Percentiles rank a stretch among this genome's conserved stretches.
These are phyloP conservation scores for Akanthomyces dipterigenus DNA, from an alignment of 2,329 filamentous ascomycete genomes.

Conservation along the genomic window DNA sequence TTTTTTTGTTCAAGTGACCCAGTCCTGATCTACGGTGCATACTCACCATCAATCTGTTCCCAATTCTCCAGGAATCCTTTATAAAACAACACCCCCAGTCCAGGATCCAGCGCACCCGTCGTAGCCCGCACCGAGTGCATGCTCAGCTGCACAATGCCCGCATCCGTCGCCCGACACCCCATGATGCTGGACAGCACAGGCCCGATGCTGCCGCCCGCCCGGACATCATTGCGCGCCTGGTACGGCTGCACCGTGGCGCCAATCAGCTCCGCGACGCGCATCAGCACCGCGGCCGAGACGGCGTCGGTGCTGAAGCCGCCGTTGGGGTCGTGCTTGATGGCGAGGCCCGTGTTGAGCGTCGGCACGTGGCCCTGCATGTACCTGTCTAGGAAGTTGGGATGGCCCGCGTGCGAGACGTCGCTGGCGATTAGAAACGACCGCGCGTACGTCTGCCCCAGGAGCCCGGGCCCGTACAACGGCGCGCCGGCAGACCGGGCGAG, in stretches of 20 bases:
- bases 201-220: slow-evolving; percentile 87
- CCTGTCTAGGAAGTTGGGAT: slow-evolving; percentile 81
- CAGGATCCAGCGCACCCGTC: slow-evolving; percentile 78
- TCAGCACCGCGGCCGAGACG: slow-evolving; percentile 73
- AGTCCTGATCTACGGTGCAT: slow-evolving; percentile 34
- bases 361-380: slow-evolving; percentile 85
- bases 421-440: slow-evolving; percentile 88
- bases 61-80: slow-evolving; percentile 83
- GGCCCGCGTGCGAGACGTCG: slow-evolving; percentile 89
- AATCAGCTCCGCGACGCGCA: slow-evolving; percentile 67
- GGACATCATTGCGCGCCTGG: slow-evolving; percentile 87
- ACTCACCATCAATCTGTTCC: slow-evolving; percentile 78
- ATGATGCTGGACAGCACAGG: slow-evolving; percentile 77
- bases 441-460: slow-evolving; percentile 78
- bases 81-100: slow-evolving; percentile 82
- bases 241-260: slow-evolving; percentile 74
- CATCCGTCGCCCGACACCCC: slow-evolving; percentile 78
- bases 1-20: background rate
- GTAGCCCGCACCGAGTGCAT: slow-evolving; percentile 94
- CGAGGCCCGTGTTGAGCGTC: slow-evolving; percentile 79
- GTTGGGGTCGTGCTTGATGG: slow-evolving; percentile 75
- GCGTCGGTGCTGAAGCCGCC: slow-evolving; percentile 95
- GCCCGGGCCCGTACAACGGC: slow-evolving; percentile 42
- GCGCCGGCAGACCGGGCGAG: slow-evolving; percentile 27
- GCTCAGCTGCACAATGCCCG: slow-evolving; percentile 81